Evolutionary conservation across 192 early-diverging fungal genomes (phyloP).

Genomic region (Coemansia sp.): DNA sequence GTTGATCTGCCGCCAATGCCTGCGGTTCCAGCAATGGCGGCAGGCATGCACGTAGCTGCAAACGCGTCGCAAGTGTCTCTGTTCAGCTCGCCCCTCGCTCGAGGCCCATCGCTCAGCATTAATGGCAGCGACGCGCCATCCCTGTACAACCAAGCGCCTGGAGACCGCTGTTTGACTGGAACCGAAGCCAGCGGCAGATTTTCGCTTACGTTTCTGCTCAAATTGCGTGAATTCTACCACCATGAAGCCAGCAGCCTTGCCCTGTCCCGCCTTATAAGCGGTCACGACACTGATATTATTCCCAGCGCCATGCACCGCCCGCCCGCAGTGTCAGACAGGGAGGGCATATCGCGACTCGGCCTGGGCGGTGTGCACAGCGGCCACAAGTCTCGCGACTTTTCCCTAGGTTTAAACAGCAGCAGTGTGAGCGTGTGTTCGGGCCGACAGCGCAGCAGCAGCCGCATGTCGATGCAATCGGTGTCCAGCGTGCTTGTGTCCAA

Average conservation of each 20-base stretch:
- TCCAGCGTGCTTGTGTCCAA: slow-evolving; percentile 16
- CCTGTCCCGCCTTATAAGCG: slow-evolving; percentile 11
- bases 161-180: neutral
- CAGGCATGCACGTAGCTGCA: neutral
- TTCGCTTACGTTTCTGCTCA: slow-evolving; percentile 30
- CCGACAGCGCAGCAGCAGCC: slow-evolving; percentile 10
- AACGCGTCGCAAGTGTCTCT: slow-evolving; percentile 15
- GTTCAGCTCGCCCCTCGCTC: slow-evolving; percentile 18
- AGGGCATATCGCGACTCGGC: slow-evolving; percentile 5
- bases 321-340: neutral
- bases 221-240: slow-evolving; percentile 35
- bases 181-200: slow-evolving; percentile 14
- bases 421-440: neutral
- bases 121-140: neutral
- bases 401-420: neutral
- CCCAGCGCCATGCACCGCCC: slow-evolving; percentile 26
- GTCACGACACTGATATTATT: slow-evolving; percentile 14
- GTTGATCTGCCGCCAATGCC: slow-evolving; percentile 30
- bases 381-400: slow-evolving; percentile 12
- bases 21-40: slow-evolving; percentile 12
- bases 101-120: slow-evolving; percentile 8
- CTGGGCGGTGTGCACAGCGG: slow-evolving; percentile 1
- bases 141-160: neutral
- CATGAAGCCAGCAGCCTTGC: slow-evolving; percentile 22
- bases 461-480: slow-evolving; percentile 31